A percentile compares a stretch with the other conserved stretches of the same genome.
Evolutionary conservation across 176 grass and related monocot species (phyloP).

Genomic region (Musa schizocarpa): DNA sequence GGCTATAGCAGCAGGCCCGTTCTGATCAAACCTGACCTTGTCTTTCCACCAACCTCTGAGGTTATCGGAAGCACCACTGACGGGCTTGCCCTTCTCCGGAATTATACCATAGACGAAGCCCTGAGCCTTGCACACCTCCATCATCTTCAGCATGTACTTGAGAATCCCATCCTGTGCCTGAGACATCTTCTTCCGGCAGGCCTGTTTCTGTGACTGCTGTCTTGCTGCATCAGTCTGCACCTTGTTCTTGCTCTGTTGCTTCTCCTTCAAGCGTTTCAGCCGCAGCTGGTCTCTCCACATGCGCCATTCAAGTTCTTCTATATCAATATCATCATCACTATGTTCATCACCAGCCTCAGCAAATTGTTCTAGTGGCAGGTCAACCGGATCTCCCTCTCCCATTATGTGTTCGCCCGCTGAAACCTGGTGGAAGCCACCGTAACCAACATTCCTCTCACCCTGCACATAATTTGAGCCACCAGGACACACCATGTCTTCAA

Average conservation of each 20-base stretch:
- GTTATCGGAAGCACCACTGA: slow-evolving; percentile 9
- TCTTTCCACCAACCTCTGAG: slow-evolving; percentile 19
- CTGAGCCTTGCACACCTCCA: slow-evolving; percentile 5
- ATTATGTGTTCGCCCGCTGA: slow-evolving; percentile 12
- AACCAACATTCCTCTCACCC: not conserved
- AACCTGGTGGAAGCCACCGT: not conserved
- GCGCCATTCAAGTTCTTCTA: slow-evolving; percentile 74
- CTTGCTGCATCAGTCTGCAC: slow-evolving; percentile 11
- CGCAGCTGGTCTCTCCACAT: slow-evolving; percentile 71
- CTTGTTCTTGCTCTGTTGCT: slow-evolving; percentile 26
- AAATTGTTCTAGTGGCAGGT: slow-evolving; percentile 24
- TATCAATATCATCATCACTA: slow-evolving; percentile 41
- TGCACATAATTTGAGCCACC: not conserved
- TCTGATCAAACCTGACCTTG: slow-evolving; percentile 79
- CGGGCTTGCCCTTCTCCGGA: not conserved
- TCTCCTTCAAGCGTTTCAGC: slow-evolving; percentile 60
- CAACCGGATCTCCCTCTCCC: slow-evolving; percentile 46
- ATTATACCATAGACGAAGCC: no score
- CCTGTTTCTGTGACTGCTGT: slow-evolving; percentile 48
- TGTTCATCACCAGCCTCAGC: slow-evolving; percentile 22
- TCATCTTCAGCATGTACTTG: slow-evolving; percentile 10
- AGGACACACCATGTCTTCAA: no score
- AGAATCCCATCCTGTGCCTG: slow-evolving; percentile 11
- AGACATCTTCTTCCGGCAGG: slow-evolving; percentile 3
- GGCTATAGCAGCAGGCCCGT: slow-evolving; percentile 40